These are phyloP conservation scores for Aspergillus mulundensis DNA, from an alignment of 495 filamentous ascomycete species.

Conservation along the genomic window DNA sequence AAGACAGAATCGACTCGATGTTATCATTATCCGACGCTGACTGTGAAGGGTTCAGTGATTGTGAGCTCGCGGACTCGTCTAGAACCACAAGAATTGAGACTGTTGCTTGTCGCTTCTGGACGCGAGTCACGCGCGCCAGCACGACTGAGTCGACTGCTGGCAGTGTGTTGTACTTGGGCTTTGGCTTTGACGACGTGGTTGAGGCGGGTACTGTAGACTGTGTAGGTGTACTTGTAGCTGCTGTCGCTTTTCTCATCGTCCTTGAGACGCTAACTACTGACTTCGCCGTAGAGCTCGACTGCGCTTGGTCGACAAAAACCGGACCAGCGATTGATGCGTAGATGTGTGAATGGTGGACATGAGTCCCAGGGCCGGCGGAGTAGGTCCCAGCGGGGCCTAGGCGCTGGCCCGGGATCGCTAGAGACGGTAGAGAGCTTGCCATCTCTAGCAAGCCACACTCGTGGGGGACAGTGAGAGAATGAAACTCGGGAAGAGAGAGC, in stretches of 20 bases:
- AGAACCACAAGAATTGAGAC: constrained; percentile 77
- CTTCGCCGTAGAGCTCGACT: constrained; percentile 50
- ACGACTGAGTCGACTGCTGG: constrained; percentile 77
- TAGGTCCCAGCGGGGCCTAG: constrained; percentile 65
- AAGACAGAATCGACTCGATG: constrained; percentile 41
- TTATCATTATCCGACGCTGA: constrained; percentile 46
- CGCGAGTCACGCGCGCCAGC: constrained; percentile 78
- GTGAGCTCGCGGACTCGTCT: constrained; percentile 36
- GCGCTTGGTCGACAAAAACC: constrained; percentile 47
- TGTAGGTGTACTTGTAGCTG: constrained; percentile 19
- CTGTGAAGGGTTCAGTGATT: constrained; percentile 38
- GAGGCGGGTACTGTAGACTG: not conserved
- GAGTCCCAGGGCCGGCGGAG: constrained; percentile 72
- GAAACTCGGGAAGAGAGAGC: not conserved
- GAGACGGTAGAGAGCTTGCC: constrained; percentile 28
- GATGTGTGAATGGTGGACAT: constrained; percentile 66
- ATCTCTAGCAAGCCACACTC: constrained; percentile 14
- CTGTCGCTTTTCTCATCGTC: constrained; percentile 19
- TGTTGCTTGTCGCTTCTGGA: constrained; percentile 75
- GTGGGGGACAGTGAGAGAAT: not conserved
- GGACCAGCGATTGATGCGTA: constrained; percentile 68
- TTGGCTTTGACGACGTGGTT: constrained; percentile 18
- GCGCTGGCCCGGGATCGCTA: constrained; percentile 67
- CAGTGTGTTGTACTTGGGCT: constrained; percentile 57
- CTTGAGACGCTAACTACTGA: constrained; percentile 53